Percentiles rank a stretch among this genome's conserved stretches.
Conservation (phyloP, 306 rosid genomes). For the Quercus parvula region DNA sequence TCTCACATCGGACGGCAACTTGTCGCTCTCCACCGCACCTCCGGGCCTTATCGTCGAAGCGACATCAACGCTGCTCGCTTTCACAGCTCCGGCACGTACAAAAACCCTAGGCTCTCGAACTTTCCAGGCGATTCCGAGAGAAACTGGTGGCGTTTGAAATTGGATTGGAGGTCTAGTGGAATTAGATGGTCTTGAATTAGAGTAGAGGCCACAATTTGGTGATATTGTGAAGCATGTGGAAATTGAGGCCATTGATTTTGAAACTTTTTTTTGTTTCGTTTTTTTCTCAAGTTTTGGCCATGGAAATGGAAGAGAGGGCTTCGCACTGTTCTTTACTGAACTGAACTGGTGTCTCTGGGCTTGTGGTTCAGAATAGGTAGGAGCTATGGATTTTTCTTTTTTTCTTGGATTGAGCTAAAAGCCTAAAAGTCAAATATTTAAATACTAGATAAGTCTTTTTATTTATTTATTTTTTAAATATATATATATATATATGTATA, state of each 20-base stretch:
- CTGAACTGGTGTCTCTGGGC: slow-evolving; percentile 7
- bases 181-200: slow-evolving; percentile 8
- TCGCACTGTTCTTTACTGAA: not conserved
- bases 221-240: slow-evolving; percentile 60
- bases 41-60: slow-evolving; percentile 58
- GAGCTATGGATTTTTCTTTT: slow-evolving; percentile 3
- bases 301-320: slow-evolving; percentile 1
- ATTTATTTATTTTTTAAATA: too few relatives aligned
- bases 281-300: slow-evolving; percentile 20
- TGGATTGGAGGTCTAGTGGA: slow-evolving; percentile 18
- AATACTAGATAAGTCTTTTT: too few relatives aligned
- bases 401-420: not conserved
- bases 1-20: slow-evolving; percentile 67
- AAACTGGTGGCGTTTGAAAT: slow-evolving; percentile 34
- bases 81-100: slow-evolving; percentile 18
- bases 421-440: too few relatives aligned
- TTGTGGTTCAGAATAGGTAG: slow-evolving; percentile 30
- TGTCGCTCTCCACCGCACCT: slow-evolving; percentile 69
- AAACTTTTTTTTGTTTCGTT: too few relatives aligned
- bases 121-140: slow-evolving; percentile 23
- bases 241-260: slow-evolving; percentile 53
- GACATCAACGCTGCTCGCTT: slow-evolving; percentile 48
- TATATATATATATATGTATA: too few relatives aligned
- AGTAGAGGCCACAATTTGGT: slow-evolving; percentile 34
- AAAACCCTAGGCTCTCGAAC: slow-evolving; percentile 40